A percentile compares a stretch with the other conserved stretches of the same genome.
Evolutionary conservation across 1,284 basidiomycete genomes (phyloP).

Genomic region (Leucoagaricus sp.): DNA sequence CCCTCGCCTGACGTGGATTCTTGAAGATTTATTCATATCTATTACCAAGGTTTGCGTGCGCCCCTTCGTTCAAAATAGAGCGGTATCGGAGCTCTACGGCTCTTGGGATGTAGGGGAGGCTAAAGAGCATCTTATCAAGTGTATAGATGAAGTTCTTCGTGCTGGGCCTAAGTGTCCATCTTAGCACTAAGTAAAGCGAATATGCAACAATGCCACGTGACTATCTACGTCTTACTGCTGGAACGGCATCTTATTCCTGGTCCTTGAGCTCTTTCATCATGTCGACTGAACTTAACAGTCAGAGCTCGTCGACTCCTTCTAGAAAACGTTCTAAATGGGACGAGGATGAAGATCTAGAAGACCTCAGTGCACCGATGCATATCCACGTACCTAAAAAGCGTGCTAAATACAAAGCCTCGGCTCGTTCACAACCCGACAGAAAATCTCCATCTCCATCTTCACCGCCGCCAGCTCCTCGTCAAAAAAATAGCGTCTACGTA

Average conservation of each 20-base stretch:
- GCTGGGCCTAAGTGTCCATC: not conserved
- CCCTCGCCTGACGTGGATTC: slow-evolving; percentile 75
- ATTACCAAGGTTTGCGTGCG: slow-evolving; percentile 71
- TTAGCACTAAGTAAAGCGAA: slow-evolving; percentile 5
- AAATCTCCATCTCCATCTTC: slow-evolving; percentile 21
- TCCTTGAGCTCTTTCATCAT: slow-evolving; percentile 20
- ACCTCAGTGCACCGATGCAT: slow-evolving; percentile 25
- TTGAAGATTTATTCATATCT: slow-evolving; percentile 79
- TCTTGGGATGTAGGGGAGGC: slow-evolving; percentile 41
- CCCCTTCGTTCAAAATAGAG: slow-evolving; percentile 53
- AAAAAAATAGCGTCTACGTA: slow-evolving; percentile 47
- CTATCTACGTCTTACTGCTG: too few relatives aligned
- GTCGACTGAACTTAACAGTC: slow-evolving; percentile 22
- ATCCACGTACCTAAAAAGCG: slow-evolving; percentile 48
- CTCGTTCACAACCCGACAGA: slow-evolving; percentile 2
- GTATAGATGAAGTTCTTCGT: slow-evolving; percentile 49
- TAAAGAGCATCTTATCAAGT: slow-evolving; percentile 49
- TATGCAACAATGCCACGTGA: slow-evolving; percentile 2
- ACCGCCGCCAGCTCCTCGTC: slow-evolving; percentile 17
- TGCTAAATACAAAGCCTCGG: slow-evolving; percentile 39
- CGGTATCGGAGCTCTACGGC: slow-evolving; percentile 12
- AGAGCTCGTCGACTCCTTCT: slow-evolving; percentile 46
- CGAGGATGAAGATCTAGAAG: slow-evolving; percentile 44
- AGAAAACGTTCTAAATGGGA: slow-evolving; percentile 78
- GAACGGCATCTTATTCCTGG: too few relatives aligned